Base-by-base conservation (phyloP, 2,329 filamentous ascomycete species). In the Lasiodiplodia theobromae region DNA sequence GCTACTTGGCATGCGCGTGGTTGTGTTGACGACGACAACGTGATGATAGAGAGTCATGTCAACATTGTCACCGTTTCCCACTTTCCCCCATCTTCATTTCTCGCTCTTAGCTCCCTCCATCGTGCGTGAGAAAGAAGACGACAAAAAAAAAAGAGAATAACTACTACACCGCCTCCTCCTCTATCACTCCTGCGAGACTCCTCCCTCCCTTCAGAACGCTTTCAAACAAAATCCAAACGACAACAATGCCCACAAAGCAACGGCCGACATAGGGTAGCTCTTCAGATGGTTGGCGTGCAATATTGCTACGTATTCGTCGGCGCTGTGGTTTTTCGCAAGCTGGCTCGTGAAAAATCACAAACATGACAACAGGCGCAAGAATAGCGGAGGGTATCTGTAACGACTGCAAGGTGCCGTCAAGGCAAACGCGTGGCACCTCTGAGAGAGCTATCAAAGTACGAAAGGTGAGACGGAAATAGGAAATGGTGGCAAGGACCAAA, bases 351-450 rank as follows among this genome's bases (percentile, higher is more conserved):
- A 51, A 51, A 57, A 66, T 23, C 23, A 21, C 14, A 57, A 58
- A 53, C 21, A 62, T 23, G 47, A 51, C 44, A 34, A 28, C 37
- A 51, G 49, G 63, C 47, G 49, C 23, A 60, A 60, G 31, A 60
- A 51, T 51, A 68, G 23, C 49, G 57, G 23, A 64, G 67, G 67
- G 67, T 68, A 68, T 68, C 67, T 40, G 67, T 68, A 68, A 68
- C 67, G 67, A 68, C 58, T 56, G 67, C 67, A 53, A 44, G 67
- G 67, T 51, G 47, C 60, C 47, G 14, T 64, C 60, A 64, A 64
- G 60, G 47, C 44, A 31, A 38, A 31, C 28, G n/a, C 31, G 38
- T 64, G 60, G 60, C 60, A 64, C 60, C 49, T 68, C 37, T 53
- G 67, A 38, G 49, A 52, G 58, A 64, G 58, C 44, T 25, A 62